phyloP scores from a whole-genome alignment of 257 asterid species.

The Nicotiana undulata region DNA sequence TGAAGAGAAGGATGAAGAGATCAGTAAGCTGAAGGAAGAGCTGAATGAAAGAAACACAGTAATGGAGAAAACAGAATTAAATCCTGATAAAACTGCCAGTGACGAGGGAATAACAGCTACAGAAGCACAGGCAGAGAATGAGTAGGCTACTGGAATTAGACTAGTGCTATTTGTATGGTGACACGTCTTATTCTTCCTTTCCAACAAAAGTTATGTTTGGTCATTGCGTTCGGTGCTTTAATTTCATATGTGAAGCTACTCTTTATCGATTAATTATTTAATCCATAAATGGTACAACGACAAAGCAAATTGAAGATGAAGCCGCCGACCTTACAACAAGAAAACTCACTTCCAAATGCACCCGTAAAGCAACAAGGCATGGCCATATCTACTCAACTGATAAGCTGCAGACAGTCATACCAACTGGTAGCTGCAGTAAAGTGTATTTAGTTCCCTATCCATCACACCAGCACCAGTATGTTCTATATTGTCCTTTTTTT shows the following conservation, averaged over 20 bases:
- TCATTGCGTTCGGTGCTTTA: background rate
- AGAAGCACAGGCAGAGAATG: slow-evolving; percentile 30
- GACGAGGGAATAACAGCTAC: slow-evolving; percentile 24
- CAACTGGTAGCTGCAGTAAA: background rate
- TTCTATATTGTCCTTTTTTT: background rate
- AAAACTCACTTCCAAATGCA: background rate
- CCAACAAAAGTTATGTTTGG: background rate
- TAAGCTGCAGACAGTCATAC: background rate
- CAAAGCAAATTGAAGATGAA: background rate
- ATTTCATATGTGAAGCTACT: background rate
- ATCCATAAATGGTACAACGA: background rate
- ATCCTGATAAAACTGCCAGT: slow-evolving; percentile 15
- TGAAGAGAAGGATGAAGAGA: slow-evolving; percentile 60
- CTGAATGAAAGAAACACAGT: slow-evolving; percentile 24
- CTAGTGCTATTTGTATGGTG: background rate
- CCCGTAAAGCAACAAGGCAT: background rate
- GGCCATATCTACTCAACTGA: background rate
- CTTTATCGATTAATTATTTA: background rate
- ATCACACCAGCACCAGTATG: background rate
- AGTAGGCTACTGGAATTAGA: background rate
- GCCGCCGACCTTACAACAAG: background rate
- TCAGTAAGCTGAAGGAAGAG: slow-evolving; percentile 39
- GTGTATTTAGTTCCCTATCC: background rate
- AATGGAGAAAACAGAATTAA: slow-evolving; percentile 33
- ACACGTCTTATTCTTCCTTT: background rate